Conservation (phyloP, 1,284 basidiomycete genomes). For the Trichosporon sp. region DNA sequence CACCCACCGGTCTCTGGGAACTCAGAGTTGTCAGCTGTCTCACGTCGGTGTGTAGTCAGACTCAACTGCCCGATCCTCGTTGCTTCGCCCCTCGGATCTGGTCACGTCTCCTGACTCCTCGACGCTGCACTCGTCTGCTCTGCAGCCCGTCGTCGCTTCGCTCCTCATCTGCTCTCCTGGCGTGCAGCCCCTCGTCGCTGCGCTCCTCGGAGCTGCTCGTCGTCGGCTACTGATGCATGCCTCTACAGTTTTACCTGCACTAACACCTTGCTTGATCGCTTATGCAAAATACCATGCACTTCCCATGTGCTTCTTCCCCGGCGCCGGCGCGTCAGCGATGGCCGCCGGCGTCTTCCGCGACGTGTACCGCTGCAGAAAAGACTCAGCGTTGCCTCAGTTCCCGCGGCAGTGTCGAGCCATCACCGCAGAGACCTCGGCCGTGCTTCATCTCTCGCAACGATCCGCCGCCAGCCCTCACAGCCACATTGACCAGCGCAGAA, state of each 20-base stretch:
- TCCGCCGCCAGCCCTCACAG: not conserved
- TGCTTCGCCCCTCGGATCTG: too few relatives aligned
- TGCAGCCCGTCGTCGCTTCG: not conserved
- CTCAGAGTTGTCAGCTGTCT: too few relatives aligned
- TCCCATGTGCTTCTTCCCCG: not conserved
- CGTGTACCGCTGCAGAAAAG: not conserved
- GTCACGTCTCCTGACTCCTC: too few relatives aligned
- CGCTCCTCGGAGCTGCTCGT: too few relatives aligned
- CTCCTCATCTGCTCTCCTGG: too few relatives aligned
- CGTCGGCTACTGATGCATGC: not conserved
- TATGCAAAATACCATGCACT: constrained; percentile 3
- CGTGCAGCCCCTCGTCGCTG: too few relatives aligned
- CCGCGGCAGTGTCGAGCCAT: not conserved
- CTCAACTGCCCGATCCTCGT: too few relatives aligned
- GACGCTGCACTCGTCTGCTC: too few relatives aligned
- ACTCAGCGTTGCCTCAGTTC: not conserved
- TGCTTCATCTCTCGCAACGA: not conserved
- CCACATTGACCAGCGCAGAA: not conserved
- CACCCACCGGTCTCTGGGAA: too few relatives aligned
- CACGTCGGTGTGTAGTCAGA: too few relatives aligned
- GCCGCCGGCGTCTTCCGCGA: not conserved
- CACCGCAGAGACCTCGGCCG: not conserved
- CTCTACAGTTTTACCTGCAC: not conserved
- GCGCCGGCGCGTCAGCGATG: not conserved
- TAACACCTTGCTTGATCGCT: not conserved